Conservation (phyloP, 1,284 basidiomycete species). For the Boletellus deceptivus region DNA sequence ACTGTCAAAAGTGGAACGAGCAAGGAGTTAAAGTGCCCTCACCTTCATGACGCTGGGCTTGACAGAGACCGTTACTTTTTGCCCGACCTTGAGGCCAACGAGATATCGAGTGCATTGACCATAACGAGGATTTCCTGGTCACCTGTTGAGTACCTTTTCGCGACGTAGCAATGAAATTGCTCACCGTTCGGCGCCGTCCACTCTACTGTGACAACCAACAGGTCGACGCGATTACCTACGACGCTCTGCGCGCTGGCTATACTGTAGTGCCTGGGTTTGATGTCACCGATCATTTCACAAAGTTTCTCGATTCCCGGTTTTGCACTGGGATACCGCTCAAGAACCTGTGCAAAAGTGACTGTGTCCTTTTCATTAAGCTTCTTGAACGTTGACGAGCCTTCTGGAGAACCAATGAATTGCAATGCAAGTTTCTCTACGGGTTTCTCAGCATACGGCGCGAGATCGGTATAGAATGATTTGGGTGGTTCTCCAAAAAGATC, state of each 20-base stretch:
- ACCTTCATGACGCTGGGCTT: slow-evolving; percentile 99
- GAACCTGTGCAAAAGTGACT: slow-evolving; percentile 88
- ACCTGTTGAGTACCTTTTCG: slow-evolving; percentile 6
- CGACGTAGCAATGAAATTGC: slow-evolving; percentile 22
- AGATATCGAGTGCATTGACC: slow-evolving; percentile 98
- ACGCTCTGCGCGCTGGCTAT: slow-evolving; percentile 95
- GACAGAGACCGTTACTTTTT: slow-evolving; percentile 95
- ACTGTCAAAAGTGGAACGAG: slow-evolving; percentile 1
- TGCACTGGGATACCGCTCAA: slow-evolving; percentile 80
- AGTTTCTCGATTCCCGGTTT: slow-evolving; percentile 78
- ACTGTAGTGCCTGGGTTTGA: slow-evolving; percentile 97
- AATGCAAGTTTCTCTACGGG: slow-evolving; percentile 80
- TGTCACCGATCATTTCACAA: slow-evolving; percentile 89
- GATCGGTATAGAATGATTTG: slow-evolving; percentile 92
- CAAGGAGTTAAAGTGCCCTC: slow-evolving; percentile 4
- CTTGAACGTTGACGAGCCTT: slow-evolving; percentile 92
- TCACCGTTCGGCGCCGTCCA: slow-evolving; percentile 86
- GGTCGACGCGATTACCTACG: slow-evolving; percentile 91
- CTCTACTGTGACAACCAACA: slow-evolving; percentile 95
- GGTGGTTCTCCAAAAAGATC: slow-evolving; percentile 96
- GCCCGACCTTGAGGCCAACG: slow-evolving; percentile 77
- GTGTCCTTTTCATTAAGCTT: slow-evolving; percentile 95
- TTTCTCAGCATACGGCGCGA: slow-evolving; percentile 75
- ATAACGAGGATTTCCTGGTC: slow-evolving; percentile 70
- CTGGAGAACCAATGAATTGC: slow-evolving; percentile 91